Conservation (phyloP, 2,329 filamentous ascomycete species). For the Phoma sp. region DNA sequence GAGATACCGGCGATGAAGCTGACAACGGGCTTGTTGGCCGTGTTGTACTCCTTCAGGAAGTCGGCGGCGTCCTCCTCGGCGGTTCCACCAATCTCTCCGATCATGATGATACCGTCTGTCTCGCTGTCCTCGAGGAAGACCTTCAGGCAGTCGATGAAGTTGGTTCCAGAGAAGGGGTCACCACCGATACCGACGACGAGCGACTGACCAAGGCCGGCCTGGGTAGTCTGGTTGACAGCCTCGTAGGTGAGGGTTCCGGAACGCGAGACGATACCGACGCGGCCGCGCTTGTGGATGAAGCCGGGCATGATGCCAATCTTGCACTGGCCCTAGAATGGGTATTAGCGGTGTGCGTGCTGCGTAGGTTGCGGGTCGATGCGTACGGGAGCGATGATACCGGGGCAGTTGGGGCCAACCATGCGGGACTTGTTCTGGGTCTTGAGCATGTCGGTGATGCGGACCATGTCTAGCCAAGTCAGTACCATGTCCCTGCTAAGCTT, state of each 20-base stretch:
- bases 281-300: constrained; percentile 99
- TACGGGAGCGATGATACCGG: constrained; percentile 87
- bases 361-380: constrained; percentile 5
- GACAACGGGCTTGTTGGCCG: constrained; percentile 91
- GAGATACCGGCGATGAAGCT: constrained; percentile 99
- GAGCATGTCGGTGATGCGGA: constrained; percentile 96
- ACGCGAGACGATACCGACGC: constrained; percentile 97
- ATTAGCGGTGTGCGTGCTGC: constrained; percentile 18
- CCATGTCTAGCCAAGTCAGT: constrained; percentile 75
- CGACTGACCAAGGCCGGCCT: constrained; percentile 94
- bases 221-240: constrained; percentile 99
- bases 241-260: constrained; percentile 99
- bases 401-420: constrained; percentile 96
- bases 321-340: constrained; percentile 76
- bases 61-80: constrained; percentile 98
- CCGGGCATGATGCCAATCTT: constrained; percentile 99
- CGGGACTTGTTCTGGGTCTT: constrained; percentile 98
- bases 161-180: constrained; percentile 98
- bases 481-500: background rate
- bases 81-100: constrained; percentile 96
- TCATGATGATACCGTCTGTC: constrained; percentile 99
- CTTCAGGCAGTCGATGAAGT: constrained; percentile 99
- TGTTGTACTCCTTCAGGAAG: constrained; percentile 92
- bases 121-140: constrained; percentile 96
- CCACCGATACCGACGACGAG: constrained; percentile 98